phyloP scores from a whole-genome alignment of 1,139 yeast species.

The Arxiozyma slooffiae region DNA sequence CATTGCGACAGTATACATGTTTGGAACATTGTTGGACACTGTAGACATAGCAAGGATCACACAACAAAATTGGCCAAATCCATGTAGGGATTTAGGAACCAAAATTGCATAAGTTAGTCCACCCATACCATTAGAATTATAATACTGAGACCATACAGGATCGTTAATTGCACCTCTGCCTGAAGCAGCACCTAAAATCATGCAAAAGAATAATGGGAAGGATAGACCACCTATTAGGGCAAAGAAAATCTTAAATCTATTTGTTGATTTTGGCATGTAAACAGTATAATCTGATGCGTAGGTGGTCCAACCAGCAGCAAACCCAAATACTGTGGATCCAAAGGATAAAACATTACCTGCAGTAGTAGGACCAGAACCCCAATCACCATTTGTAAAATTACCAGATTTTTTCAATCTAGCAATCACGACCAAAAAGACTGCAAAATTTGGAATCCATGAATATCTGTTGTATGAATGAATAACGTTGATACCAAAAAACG shows the following conservation, averaged over 20 bases:
- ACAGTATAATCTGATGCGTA: slow-evolving; percentile 89
- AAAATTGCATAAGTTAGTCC: slow-evolving; percentile 73
- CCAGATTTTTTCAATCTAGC: slow-evolving; percentile 62
- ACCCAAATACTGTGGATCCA: slow-evolving; percentile 80
- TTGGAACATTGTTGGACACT: slow-evolving; percentile 83
- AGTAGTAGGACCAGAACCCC: slow-evolving; percentile 41
- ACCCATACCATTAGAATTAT: slow-evolving; percentile 48
- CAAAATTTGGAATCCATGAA: slow-evolving; percentile 78
- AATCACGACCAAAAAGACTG: slow-evolving; percentile 65
- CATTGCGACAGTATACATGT: slow-evolving; percentile 80
- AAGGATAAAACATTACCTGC: slow-evolving; percentile 76
- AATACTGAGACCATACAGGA: slow-evolving; percentile 38
- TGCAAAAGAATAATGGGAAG: slow-evolving; percentile 59
- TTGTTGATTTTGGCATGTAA: slow-evolving; percentile 61
- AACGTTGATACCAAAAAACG: slow-evolving; percentile 79
- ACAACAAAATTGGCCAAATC: slow-evolving; percentile 84
- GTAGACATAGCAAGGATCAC: slow-evolving; percentile 76
- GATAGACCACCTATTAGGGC: slow-evolving; percentile 55
- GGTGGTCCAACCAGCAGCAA: slow-evolving; percentile 92
- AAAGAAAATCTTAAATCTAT: slow-evolving; percentile 49
- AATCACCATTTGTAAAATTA: slow-evolving; percentile 42
- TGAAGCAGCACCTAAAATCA: slow-evolving; percentile 82
- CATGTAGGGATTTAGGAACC: slow-evolving; percentile 70
- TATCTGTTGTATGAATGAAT: slow-evolving; percentile 77
- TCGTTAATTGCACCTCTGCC: slow-evolving; percentile 46